Base-by-base conservation (phyloP, 148 eudicot species). In the Amaranthus hypochondriacus region DNA sequence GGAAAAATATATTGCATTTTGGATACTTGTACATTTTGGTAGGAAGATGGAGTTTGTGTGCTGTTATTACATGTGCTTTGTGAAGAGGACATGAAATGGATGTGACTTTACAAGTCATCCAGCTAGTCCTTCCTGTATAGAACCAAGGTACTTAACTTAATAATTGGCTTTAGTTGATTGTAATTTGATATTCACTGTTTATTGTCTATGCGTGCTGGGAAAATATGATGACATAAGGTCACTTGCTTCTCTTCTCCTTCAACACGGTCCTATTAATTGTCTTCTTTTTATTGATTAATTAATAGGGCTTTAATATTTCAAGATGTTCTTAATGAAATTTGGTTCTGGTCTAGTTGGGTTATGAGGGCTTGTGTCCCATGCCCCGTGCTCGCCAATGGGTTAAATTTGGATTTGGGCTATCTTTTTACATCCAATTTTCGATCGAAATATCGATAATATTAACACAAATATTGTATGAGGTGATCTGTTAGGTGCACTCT, bases 1-100 rank as follows among this genome's bases (percentile, higher is more conserved):
- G 71, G 13, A 65, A 62, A 71, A 3, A 21, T 56, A 11, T 28
- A 50, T 62, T 15, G 56, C 65, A 48, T 14, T 78, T 67, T 39
- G 49, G 72, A 15, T 56, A 7, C n/a, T 43, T 75, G 79, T 75
- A 80, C 61, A 80, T 80, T 66, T 70, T 56, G 81, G 48, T 66
- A 71, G 79, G 69, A 71, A 75, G 18, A 60, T 70, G 78, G 13
- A 51, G n/a, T 5, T 49, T 74, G 73, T 70, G 44, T 58, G 54
- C 39, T 28, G 18, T 78, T 60, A 53, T 68, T 14, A 59, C 44
- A 51, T 48, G 7, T 57, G 5, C 9, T 51, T 63, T 77, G 70
- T 63, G 71, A 52, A 18, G 56, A 75, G 46, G 71, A 75, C 66
- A 64, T 74, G 75, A 53, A 62, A 66, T 39, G 72, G 70, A 56